Base-by-base conservation (phyloP, 805 yeast species). In the Barnettozyma pratensis region DNA sequence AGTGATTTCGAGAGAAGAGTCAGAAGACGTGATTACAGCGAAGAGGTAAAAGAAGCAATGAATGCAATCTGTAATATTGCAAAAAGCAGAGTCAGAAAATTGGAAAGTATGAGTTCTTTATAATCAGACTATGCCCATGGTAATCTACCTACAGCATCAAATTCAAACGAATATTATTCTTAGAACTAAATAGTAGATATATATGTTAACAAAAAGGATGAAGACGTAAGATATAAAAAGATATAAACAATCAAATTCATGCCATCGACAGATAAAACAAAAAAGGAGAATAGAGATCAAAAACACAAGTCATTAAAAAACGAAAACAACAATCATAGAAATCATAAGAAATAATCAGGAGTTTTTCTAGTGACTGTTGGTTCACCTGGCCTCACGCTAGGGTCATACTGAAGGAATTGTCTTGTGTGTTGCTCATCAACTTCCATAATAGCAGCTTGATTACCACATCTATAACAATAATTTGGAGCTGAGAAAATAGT, bases 361-460 rank as follows among this genome's bases (percentile, higher is more conserved):
- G 97, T 91, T 68, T 92, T 90, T 69, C 98, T 82, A 40, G 96
- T 87, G 37, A 91, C 98, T 8, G 96, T 87, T 49, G 99, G 98
- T 73, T 92, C 99, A 51, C 97, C 97, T 11, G 97, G 96, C 71
- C 99, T 83, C 52, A 94, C 90, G 46, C 91, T 83, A 44, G 98
- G 98, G 66, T 92, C 98, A 69, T 92, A 92, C 70, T 92, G 97
- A 69, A 92, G 73, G 67, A 90, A 89, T 66, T 84, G 95, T 78
- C 87, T 84, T 67, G 87, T 83, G 69, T 88, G 92, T 65, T 83
- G 85, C 68, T 91, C 97, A 67, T 91, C 97, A 53, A 91, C 96
- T 71, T 91, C 97, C 97, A 91, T 91, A 58, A 91, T 88, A 37
- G 97, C 97, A 40, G 97, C 97, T 73, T 89, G 96, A 71, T 91